Evolutionary conservation across 768 basidiomycete species (phyloP), one percentile per base, ranked within the genome.

Genomic region (Russula sp.): DNA sequence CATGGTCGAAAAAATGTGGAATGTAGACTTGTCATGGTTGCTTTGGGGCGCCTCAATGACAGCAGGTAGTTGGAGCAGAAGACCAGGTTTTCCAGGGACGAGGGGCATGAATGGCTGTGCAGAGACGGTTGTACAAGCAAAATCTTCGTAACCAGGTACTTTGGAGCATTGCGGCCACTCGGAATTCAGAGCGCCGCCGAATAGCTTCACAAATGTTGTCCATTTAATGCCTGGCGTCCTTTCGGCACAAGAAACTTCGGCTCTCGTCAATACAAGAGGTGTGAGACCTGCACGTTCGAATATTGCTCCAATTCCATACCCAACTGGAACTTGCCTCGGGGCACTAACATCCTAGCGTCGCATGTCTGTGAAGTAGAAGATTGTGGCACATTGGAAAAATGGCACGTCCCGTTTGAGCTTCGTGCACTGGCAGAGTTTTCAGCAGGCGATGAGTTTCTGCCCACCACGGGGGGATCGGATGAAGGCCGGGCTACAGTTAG

Each of bases 91-190:
- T 11, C 62, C 62, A 2, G 30, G 28, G 7, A 0, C 16, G 1
- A n/a, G 52, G 1, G 62, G 62, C 4, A 11, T 50, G 13, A 32
- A 58, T 0, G 62, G 62, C 3, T 63, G 62, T 9, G 28, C 7
- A 5, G 1, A 1, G 7, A 2, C 0, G 4, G 14, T 16, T 2
- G 24, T 28, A 42, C 40, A 46, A 11, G 58, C 18, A 18, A 57
- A 44, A 5, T 44, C 6, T 9, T n/a, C 20, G 38, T 57, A 44
- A 0, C 18, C 4, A 0, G 40, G 18, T 4, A 22, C 14, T 18
- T 8, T 26, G 2, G 14, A 0, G n/a, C 62, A 52, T 14, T 32
- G 2, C 3, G 2, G 28, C 62, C 57, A 57, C 28, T 63, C 62
- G 5, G 14, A 4, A 6, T 14, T 20, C 10, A 0, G 0, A 3